A percentile compares a stretch with the other conserved stretches of the same genome.
Evolutionary conservation across 441 rosid species (phyloP).

Genomic region (Eruca vesicaria): DNA sequence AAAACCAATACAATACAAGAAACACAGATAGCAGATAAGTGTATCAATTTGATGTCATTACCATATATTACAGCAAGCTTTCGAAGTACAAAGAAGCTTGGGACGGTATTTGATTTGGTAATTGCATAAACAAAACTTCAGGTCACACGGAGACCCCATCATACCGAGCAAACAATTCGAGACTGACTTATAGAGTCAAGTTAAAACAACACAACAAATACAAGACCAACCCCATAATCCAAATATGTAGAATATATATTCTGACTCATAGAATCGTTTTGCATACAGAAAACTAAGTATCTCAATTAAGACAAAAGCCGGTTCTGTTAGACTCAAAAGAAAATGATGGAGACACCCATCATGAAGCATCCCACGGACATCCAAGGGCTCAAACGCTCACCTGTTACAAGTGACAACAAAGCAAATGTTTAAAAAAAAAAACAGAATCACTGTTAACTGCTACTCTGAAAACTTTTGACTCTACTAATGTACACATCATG

Average conservation of each 20-base stretch:
- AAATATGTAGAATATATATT: neutral
- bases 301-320: slow-evolving; percentile 1
- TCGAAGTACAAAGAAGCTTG: neutral
- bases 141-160: slow-evolving; percentile 86
- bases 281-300: slow-evolving; percentile 20
- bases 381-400: slow-evolving; percentile 96
- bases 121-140: slow-evolving; percentile 36
- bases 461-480: neutral
- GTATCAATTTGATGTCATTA: neutral
- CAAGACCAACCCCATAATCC: slow-evolving; percentile 20
- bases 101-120: slow-evolving; percentile 29
- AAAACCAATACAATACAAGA: neutral
- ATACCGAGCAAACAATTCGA: slow-evolving; percentile 56
- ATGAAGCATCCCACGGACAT: slow-evolving; percentile 82
- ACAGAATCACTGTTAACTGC: neutral
- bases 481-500: neutral
- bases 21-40: neutral
- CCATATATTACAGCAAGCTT: slow-evolving; percentile 9
- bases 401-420: slow-evolving; percentile 39
- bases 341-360: slow-evolving; percentile 75
- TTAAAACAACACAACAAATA: slow-evolving; percentile 5
- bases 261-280: neutral
- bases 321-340: slow-evolving; percentile 44
- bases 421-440: neutral
- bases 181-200: too few species aligned